A percentile compares a stretch with the other conserved stretches of the same genome.
Conservation (phyloP, 2,329 filamentous ascomycete species). For the Epicoccum nigrum region DNA sequence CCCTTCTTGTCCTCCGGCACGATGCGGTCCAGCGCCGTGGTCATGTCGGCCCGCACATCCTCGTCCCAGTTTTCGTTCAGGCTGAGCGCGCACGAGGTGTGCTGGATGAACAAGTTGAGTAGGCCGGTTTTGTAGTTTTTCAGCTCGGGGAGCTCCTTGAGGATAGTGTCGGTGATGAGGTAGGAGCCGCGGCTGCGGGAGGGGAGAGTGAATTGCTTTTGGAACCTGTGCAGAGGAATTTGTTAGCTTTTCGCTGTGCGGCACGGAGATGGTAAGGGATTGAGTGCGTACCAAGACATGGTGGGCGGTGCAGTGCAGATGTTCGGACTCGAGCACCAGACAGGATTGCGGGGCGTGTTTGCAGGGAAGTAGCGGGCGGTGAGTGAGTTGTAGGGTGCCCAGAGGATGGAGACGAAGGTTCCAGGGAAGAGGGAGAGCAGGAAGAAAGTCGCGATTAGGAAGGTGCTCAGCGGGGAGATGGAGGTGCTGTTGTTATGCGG, state of each 20-base stretch:
- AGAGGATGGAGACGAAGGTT: conserved; percentile 52
- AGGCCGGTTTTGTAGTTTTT: conserved; percentile 73
- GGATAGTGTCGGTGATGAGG: conserved; percentile 81
- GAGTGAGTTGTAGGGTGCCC: conserved; percentile 41
- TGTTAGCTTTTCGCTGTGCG: background rate
- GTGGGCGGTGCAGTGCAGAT: conserved; percentile 31
- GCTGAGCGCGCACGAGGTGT: conserved; percentile 88
- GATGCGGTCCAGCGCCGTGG: conserved; percentile 87
- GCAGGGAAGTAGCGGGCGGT: conserved; percentile 31
- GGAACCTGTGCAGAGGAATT: conserved; percentile 54
- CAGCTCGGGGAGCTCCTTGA: conserved; percentile 77
- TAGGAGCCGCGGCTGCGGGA: conserved; percentile 81
- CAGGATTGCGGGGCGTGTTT: conserved; percentile 26
- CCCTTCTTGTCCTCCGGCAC: conserved; percentile 74
- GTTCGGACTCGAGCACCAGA: conserved; percentile 34
- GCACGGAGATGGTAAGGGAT: background rate
- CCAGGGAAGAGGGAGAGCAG: conserved; percentile 58
- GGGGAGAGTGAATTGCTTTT: conserved; percentile 84
- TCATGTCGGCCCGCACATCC: conserved; percentile 93
- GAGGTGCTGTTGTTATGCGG: conserved; percentile 31
- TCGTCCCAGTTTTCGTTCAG: conserved; percentile 91
- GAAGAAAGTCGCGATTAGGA: conserved; percentile 57
- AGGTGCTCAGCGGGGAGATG: conserved; percentile 46
- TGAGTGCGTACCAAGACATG: conserved; percentile 39
- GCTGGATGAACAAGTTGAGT: conserved; percentile 90